Base-by-base conservation (phyloP, 2,329 filamentous ascomycete species). In the Raffaelea deltoideospora region DNA sequence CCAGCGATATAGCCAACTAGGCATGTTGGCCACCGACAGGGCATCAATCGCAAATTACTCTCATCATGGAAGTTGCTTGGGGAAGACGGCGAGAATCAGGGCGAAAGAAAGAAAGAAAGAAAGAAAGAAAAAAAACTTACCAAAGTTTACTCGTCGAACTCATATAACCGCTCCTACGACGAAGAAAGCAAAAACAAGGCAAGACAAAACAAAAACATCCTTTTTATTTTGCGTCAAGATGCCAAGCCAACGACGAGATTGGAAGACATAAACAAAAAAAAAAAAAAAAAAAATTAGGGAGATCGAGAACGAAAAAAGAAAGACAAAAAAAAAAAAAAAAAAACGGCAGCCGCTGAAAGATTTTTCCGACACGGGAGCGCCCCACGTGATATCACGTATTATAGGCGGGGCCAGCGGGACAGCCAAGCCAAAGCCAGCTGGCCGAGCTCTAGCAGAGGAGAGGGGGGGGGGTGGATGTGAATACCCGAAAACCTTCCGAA, bases 31-130 rank as follows among this genome's bases (percentile, higher is more conserved):
- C 80, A 83, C 71, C 72, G 39, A 64, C 59, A 58, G 58, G 62
- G 67, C 67, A 76, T 90, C 82, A 86, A 84, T 86, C 83, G 83
- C 83, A 90, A 90, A 90, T 90, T 90, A 84, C 79, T 45, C 64
- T 76, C 82, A 87, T 88, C 83, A 83, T 77, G 28, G 14, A 34
- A 26, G 23, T n/a, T 33, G 20, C 17, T 29, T 38, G 28, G 47
- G 44, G 45, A 50, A 4, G 30, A 17, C 29, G 31, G 27, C 5
- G 27, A 28, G 14, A 13, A 13, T 8, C 29, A 29, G 30, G 8
- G 29, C 27, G 35, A 15, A 39, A 36, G 43, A 22, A n/a, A n/a
- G n/a, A n/a, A n/a, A n/a, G n/a, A n/a, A n/a, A 38, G 39, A 24
- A 18, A 30, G 30, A 42, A 37, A 20, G 15, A 33, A 33, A 33